Conservation (phyloP, 2,329 filamentous ascomycete genomes). For the Apiospora malaysiana region DNA sequence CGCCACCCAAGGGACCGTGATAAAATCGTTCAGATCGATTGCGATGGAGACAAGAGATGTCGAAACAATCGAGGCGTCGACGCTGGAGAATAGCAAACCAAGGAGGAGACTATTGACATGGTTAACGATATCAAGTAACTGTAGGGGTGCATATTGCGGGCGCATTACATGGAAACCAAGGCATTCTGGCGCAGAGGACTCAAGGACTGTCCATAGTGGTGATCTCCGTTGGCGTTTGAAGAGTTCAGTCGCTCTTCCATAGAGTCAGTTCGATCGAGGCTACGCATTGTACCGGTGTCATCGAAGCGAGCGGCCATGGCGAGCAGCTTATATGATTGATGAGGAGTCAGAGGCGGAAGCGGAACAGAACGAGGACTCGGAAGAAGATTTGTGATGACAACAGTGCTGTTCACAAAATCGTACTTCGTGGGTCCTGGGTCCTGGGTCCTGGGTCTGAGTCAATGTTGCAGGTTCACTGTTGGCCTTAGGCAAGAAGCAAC, state of each 20-base stretch:
- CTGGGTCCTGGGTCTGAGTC: neutral
- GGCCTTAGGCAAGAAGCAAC: neutral
- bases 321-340: neutral
- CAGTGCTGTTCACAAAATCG: neutral
- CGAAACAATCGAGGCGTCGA: slow-evolving; percentile 64
- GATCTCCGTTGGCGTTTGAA: neutral
- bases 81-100: slow-evolving; percentile 61
- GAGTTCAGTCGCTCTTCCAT: slow-evolving; percentile 21
- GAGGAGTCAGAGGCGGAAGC: neutral
- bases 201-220: slow-evolving; percentile 22
- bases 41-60: slow-evolving; percentile 64
- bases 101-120: slow-evolving; percentile 50
- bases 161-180: slow-evolving; percentile 45
- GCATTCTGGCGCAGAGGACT: slow-evolving; percentile 36
- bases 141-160: slow-evolving; percentile 21
- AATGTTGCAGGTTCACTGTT: neutral
- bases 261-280: slow-evolving; percentile 18
- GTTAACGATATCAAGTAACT: slow-evolving; percentile 40
- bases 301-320: slow-evolving; percentile 9
- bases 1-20: slow-evolving; percentile 60
- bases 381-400: neutral
- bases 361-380: neutral
- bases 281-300: neutral
- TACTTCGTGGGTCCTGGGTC: neutral
- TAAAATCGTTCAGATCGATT: slow-evolving; percentile 55